A percentile compares a stretch with the other conserved stretches of the same genome.
Conservation (phyloP, 176 grass and related monocot genomes). For the Oropetium thomaeum region DNA sequence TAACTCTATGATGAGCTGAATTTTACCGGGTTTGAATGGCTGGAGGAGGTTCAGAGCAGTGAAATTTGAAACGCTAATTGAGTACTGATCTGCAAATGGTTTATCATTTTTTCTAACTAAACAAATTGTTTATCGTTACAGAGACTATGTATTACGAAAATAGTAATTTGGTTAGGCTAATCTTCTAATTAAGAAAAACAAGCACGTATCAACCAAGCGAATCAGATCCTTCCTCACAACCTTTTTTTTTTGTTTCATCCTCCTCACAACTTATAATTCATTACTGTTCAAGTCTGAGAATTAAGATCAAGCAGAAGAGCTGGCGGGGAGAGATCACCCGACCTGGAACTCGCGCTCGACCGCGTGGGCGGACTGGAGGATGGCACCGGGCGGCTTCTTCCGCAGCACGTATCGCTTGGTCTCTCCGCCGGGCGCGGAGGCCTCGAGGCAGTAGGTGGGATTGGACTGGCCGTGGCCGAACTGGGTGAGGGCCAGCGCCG, state of each 20-base stretch:
- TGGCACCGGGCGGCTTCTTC: conserved; percentile 77
- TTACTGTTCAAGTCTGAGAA: not conserved
- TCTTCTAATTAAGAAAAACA: not conserved
- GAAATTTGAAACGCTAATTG: too few species aligned
- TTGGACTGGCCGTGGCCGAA: conserved; percentile 96
- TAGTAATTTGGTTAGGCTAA: not conserved
- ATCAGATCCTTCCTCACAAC: too few species aligned
- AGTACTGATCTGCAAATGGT: not conserved
- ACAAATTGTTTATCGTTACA: too few species aligned
- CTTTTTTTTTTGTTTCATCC: too few species aligned
- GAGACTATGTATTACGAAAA: too few species aligned
- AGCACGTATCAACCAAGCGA: not conserved
- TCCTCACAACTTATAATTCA: too few species aligned
- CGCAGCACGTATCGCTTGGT: conserved; percentile 69
- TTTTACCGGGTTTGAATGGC: not conserved
- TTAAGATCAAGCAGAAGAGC: not conserved
- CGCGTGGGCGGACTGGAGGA: conserved; percentile 93
- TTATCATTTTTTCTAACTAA: too few species aligned
- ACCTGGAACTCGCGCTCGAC: conserved; percentile 93
- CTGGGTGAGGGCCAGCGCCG: conserved; percentile 46
- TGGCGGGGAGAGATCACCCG: not conserved
- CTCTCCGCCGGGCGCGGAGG: conserved; percentile 17
- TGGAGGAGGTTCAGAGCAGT: not conserved
- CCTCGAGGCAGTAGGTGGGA: conserved; percentile 78
- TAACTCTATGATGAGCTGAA: not conserved